These are phyloP conservation scores for Vigna mungo DNA, from an alignment of 306 rosid genomes.

Conservation along the genomic window DNA sequence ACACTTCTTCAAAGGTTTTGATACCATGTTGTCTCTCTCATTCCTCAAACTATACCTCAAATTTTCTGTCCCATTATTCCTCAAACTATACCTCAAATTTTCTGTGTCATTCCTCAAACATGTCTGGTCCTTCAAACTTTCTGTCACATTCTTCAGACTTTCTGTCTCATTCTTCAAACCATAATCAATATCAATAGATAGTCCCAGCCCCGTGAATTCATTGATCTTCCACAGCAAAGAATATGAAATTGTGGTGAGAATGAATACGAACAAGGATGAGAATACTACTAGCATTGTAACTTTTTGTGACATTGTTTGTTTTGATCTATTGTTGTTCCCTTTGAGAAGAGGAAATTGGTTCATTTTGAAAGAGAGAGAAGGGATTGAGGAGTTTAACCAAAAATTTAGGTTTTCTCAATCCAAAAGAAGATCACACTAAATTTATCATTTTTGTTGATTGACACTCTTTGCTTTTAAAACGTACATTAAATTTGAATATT, in stretches of 20 bases:
- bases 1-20: constrained; percentile 50
- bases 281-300: constrained; percentile 45
- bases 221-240: constrained; percentile 43
- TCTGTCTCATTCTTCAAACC: constrained; percentile 21
- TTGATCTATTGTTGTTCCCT: constrained; percentile 45
- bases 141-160: too few species aligned
- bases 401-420: not conserved
- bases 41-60: too few species aligned
- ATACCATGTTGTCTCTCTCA: constrained; percentile 16
- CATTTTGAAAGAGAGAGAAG: constrained; percentile 45
- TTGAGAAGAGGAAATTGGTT: constrained; percentile 44
- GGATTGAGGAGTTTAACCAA: not conserved
- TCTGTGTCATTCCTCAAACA: too few species aligned
- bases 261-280: constrained; percentile 46
- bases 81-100: too few species aligned
- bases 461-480: not conserved
- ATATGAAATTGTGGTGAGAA: constrained; percentile 49
- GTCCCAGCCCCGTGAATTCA: not conserved
- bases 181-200: not conserved
- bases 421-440: not conserved
- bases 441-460: not conserved
- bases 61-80: not conserved
- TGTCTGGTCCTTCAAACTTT: too few species aligned
- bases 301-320: constrained; percentile 52
- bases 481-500: not conserved